Evolutionary conservation across 2,329 filamentous ascomycete genomes (phyloP), one percentile per base, ranked within the genome.

Genomic region (Phialophora macrospora): DNA sequence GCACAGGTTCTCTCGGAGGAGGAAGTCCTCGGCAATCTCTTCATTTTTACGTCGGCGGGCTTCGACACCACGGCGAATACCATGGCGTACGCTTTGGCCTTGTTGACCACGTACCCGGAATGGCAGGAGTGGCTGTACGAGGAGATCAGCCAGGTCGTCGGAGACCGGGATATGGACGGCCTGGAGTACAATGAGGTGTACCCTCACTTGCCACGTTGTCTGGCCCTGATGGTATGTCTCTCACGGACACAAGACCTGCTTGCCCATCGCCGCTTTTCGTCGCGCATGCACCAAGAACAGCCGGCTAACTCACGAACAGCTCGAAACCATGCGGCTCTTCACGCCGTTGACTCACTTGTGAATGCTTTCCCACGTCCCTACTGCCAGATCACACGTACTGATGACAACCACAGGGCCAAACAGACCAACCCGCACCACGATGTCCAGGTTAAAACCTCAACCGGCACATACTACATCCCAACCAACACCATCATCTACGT

Each of bases 71-170:
- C 82, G 0, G 81, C 82, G 1, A 83, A 82, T 59, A 82, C 81
- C 0, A 76, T 86, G 54, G 77, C 80, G 0, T 86, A 81, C 67
- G 79, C 81, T 2, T 70, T 85, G n/a, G 76, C 78, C 0, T 72
- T 84, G 4, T 75, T 86, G 0, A 78, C 82, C 1, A 72, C 77
- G 1, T 74, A 83, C 64, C 81, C 82, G 0, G 72, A 82, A 59
- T 81, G 80, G 74, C 84, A 87, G 72, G 77, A 79, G 2, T 86
- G 84, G 83, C 70, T 86, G 3, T 73, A 74, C 8, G 82, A 82
- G 61, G 85, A 87, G 69, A 75, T 85, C 41, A 74, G 79, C 54
- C 54, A 70, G 1, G 72, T 83, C 6, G 32, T 80, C 4, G 67
- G 69, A 2, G 57, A 71, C 4, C 62, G 67, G 5, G 70, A 73